phyloP scores from a whole-genome alignment of 768 basidiomycete species.

The Clitopilus hobsonii region DNA sequence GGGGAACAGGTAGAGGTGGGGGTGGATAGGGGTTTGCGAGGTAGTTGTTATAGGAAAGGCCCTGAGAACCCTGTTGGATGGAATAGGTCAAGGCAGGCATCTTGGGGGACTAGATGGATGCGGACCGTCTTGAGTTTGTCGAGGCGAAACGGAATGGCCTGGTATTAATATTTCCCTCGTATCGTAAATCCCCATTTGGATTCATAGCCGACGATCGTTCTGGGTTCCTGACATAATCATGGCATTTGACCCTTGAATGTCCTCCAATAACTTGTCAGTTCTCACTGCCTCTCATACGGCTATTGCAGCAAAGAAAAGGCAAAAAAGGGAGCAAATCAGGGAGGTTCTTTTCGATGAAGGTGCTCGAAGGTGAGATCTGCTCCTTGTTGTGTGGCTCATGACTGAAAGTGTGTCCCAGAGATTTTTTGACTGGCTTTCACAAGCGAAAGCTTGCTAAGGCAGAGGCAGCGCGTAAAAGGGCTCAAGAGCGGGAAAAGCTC shows the following conservation, averaged over 20 bases:
- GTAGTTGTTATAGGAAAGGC: conserved; percentile 18
- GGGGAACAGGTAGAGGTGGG: conserved; percentile 40
- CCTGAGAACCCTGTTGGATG: conserved; percentile 15
- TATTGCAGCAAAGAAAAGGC: conserved; percentile 63
- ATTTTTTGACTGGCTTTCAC: conserved; percentile 90
- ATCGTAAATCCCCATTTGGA: conserved; percentile 2
- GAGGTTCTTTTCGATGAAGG: conserved; percentile 86
- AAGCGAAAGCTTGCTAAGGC: conserved; percentile 86
- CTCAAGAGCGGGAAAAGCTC: conserved; percentile 72
- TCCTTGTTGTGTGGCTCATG: conserved; percentile 2
- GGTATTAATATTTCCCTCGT: not conserved
- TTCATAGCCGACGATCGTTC: not conserved
- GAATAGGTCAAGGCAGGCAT: conserved; percentile 7
- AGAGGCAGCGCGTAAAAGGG: conserved; percentile 70
- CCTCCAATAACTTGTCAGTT: conserved; percentile 31
- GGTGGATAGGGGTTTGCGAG: conserved; percentile 28
- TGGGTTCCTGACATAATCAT: not conserved
- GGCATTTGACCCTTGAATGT: not conserved
- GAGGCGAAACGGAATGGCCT: not conserved
- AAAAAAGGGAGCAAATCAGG: conserved; percentile 63
- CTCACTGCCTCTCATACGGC: conserved; percentile 63
- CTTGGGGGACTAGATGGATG: not conserved
- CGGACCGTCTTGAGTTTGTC: not conserved
- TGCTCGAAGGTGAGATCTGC: conserved; percentile 58
- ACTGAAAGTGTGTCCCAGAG: conserved; percentile 39